phyloP scores from a whole-genome alignment of 1,284 basidiomycete genomes.

The Papiliotrema nemorosa region DNA sequence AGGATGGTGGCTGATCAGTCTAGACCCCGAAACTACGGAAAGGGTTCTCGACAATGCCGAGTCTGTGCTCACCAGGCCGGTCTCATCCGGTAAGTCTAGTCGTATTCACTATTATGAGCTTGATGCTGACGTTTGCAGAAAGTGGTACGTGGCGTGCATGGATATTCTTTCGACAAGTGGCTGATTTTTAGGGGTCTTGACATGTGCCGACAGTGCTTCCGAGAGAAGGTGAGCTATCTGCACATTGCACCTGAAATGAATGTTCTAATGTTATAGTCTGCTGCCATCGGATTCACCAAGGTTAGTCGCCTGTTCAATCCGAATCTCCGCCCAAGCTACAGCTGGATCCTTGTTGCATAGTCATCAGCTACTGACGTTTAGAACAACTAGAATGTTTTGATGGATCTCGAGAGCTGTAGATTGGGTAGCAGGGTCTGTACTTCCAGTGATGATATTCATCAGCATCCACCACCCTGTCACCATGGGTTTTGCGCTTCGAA shows the following conservation, averaged over 20 bases:
- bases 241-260: not conserved
- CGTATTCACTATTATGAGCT: not conserved
- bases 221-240: slow-evolving; percentile 65
- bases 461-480: slow-evolving; percentile 1
- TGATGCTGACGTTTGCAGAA: slow-evolving; percentile 27
- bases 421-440: not conserved
- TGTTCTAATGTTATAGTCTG: slow-evolving; percentile 47
- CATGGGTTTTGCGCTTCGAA: too few species aligned
- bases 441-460: slow-evolving; percentile 11
- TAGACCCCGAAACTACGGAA: slow-evolving; percentile 86
- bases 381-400: slow-evolving; percentile 29
- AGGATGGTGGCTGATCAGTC: slow-evolving; percentile 4
- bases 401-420: not conserved
- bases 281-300: slow-evolving; percentile 91
- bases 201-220: slow-evolving; percentile 97
- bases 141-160: slow-evolving; percentile 29
- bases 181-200: slow-evolving; percentile 63
- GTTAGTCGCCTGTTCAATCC: slow-evolving; percentile 53
- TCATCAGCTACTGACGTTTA: slow-evolving; percentile 8
- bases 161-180: too few species aligned
- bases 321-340: too few species aligned
- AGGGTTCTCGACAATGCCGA: slow-evolving; percentile 92
- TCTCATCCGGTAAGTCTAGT: slow-evolving; percentile 65
- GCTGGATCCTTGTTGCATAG: too few species aligned
- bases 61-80: slow-evolving; percentile 94